Conservation (phyloP, 2,329 filamentous ascomycete genomes). For the Venturia oleaginea region DNA sequence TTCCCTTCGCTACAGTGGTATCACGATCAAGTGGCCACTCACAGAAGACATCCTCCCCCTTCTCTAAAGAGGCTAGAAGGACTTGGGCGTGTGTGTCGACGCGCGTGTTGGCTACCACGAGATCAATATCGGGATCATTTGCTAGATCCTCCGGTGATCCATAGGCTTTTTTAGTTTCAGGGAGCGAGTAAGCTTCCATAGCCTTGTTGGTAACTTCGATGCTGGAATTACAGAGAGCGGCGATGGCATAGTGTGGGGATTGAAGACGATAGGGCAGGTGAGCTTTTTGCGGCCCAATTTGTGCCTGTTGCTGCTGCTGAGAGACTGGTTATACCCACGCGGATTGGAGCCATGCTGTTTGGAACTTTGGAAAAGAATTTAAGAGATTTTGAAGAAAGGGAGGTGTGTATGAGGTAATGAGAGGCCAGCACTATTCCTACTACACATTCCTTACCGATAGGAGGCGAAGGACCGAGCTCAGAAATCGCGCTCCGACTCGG, state of each 20-base stretch:
- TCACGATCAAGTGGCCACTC: constrained; percentile 42
- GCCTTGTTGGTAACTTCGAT: constrained; percentile 35
- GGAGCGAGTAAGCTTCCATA: constrained; percentile 32
- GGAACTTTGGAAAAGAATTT: too few species aligned
- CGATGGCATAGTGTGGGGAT: constrained; percentile 35
- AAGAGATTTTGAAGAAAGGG: too few species aligned
- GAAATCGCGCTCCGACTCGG: too few species aligned
- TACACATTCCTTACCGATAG: too few species aligned
- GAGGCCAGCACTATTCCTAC: too few species aligned
- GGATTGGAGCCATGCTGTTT: neutral
- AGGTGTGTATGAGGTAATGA: too few species aligned
- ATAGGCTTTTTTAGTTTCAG: constrained; percentile 34
- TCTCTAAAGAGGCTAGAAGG: constrained; percentile 33
- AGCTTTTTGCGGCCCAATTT: constrained; percentile 17
- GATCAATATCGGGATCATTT: constrained; percentile 37
- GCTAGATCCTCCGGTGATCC: constrained; percentile 35
- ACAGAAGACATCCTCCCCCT: constrained; percentile 41
- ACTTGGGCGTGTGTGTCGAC: constrained; percentile 36
- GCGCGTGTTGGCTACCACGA: constrained; percentile 37
- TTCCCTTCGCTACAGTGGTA: constrained; percentile 32
- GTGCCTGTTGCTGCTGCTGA: constrained; percentile 8
- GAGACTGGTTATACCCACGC: constrained; percentile 8
- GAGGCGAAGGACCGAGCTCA: too few species aligned
- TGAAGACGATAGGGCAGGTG: constrained; percentile 31
- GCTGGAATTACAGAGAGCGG: constrained; percentile 41